Evolutionary conservation across 352 stramenopile species (phyloP).

Genomic region (Thalassiosira hispida): DNA sequence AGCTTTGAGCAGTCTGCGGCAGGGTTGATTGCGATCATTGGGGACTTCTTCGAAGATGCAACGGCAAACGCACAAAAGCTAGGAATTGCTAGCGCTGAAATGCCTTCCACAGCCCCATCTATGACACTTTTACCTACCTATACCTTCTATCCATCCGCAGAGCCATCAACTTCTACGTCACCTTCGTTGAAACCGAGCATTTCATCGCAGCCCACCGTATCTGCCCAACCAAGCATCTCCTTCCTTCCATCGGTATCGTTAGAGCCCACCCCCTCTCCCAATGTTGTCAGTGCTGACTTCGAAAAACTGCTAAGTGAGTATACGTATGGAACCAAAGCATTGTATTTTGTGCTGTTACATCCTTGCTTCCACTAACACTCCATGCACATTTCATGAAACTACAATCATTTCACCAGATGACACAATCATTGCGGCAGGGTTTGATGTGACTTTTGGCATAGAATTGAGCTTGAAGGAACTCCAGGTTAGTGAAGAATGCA

Average conservation of each 20-base stretch:
- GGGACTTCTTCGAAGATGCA: constrained; percentile 14
- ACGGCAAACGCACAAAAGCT: not conserved
- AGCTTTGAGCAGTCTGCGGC: constrained; percentile 12
- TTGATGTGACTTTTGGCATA: constrained; percentile 28
- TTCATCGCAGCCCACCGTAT: too few relatives aligned
- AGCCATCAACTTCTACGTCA: not conserved
- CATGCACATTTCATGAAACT: too few relatives aligned
- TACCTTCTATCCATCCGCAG: not conserved
- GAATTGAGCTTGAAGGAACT: constrained; percentile 15
- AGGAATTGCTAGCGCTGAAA: not conserved
- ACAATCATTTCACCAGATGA: too few relatives aligned
- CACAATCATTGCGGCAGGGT: constrained; percentile 22
- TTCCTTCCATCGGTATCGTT: not conserved
- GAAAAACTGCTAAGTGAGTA: constrained; percentile 4
- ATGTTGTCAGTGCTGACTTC: not conserved
- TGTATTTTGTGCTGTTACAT: too few relatives aligned
- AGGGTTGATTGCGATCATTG: constrained; percentile 11
- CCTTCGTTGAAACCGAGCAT: too few relatives aligned
- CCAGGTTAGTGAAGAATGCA: too few relatives aligned
- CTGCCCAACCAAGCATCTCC: not conserved
- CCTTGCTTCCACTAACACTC: too few relatives aligned
- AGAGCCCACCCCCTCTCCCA: not conserved
- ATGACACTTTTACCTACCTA: not conserved
- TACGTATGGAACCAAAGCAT: too few relatives aligned
- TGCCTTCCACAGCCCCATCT: not conserved